Evolutionary conservation across 1,284 basidiomycete genomes (phyloP), one percentile per base, ranked within the genome.

Genomic region (Cystobasidium sp.): DNA sequence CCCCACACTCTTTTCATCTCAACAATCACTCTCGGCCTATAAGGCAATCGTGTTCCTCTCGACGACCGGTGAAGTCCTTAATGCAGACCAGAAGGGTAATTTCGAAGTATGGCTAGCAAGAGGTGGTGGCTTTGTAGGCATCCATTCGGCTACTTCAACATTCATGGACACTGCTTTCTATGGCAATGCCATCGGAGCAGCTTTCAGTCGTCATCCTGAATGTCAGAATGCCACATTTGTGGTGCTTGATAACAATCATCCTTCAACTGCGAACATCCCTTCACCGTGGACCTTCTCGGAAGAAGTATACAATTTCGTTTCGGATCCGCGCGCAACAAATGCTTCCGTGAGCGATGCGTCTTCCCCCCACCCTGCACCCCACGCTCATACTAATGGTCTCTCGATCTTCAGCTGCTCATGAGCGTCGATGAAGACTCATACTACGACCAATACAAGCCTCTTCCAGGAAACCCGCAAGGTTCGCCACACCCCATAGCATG

Each of bases 71-170:
- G 75, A 71, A 47, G 43, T 44, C 22, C 61, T 75, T 3, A 56
- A 68, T 44, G 51, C 69, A 49, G 47, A 53, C 39, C 55, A 73
- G 41, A 61, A 63, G 37, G 55, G 49, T 3, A 71, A 71, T 22
- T 61, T 75, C 16, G 44, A 72, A 41, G 49, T 49, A 24, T 75
- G 64, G 46, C 70, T 75, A 7, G 12, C 61, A 39, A 58, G 46
- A 51, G 75, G 75, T 47, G 70, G 70, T 47, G 70, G 70, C 20
- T 68, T 75, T n/a, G 62, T 75, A n/a, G 75, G 75, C 44, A 68
- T 75, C 14, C 75, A 75, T 41, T 65, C 69, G 31, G 75, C 69
- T 18, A 75, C 61, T 24, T 72, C 63, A 16, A 55, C 69, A 22
- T 66, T 75, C 9, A 67, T 73, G 39, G 37, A 43, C 31, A 55